phyloP scores from a whole-genome alignment of 176 grass and related monocot genomes.

The Carex pumila region DNA sequence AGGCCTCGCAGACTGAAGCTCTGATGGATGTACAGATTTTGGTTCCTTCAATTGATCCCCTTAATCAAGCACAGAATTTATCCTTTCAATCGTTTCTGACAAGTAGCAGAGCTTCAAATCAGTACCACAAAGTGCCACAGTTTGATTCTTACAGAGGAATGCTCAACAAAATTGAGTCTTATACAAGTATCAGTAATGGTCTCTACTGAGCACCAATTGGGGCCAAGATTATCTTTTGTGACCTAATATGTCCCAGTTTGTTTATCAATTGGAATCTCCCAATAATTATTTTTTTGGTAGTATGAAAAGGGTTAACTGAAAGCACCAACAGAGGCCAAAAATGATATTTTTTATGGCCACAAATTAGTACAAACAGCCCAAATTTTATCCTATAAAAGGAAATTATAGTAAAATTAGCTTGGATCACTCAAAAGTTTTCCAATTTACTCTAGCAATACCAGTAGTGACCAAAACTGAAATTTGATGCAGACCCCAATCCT shows the following conservation, averaged over 20 bases:
- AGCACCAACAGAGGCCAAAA: background rate
- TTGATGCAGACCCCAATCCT: background rate
- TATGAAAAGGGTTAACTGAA: background rate
- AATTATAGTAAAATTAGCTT: background rate
- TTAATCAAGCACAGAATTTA: constrained; percentile 1
- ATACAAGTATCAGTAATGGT: background rate
- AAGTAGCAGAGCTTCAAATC: constrained; percentile 14
- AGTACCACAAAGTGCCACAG: constrained; percentile 11
- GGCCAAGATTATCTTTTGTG: background rate
- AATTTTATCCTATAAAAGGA: background rate
- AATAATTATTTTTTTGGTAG: background rate
- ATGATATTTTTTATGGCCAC: background rate
- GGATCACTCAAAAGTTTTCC: background rate
- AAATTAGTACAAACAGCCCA: constrained; percentile 1
- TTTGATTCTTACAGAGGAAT: constrained; percentile 14
- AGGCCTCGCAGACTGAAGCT: constrained; percentile 22
- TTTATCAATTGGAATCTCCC: background rate
- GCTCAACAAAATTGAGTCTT: background rate
- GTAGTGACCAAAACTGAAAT: background rate
- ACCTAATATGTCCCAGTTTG: background rate
- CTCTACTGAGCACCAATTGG: background rate
- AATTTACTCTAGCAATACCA: background rate
- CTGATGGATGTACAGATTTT: constrained; percentile 2
- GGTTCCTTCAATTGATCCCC: background rate
- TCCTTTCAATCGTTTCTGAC: constrained; percentile 16